These are phyloP conservation scores for Stephanodiscus triporus DNA, from an alignment of 108 stramenopile species.

Conservation along the genomic window DNA sequence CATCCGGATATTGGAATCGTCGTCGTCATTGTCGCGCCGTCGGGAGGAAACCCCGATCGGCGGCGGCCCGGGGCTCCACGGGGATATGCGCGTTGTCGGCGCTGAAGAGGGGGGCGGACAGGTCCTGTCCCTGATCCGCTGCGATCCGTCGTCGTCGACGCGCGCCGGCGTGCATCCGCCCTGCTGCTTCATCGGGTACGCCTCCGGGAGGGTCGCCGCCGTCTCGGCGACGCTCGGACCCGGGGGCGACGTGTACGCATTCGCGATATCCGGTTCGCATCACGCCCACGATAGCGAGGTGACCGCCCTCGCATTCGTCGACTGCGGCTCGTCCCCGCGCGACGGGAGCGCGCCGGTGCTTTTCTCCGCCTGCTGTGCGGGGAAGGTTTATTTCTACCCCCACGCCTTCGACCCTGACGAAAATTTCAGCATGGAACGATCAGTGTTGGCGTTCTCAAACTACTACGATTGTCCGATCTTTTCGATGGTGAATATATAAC, in stretches of 20 bases:
- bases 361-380: slow-evolving; percentile 27
- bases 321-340: not conserved
- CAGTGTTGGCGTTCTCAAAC: slow-evolving; percentile 30
- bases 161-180: slow-evolving; percentile 4
- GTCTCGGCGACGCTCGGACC: slow-evolving; percentile 25
- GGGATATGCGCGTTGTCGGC: slow-evolving; percentile 7
- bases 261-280: slow-evolving; percentile 13
- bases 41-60: not conserved
- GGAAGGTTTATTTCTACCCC: slow-evolving; percentile 32
- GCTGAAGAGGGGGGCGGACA: slow-evolving; percentile 37
- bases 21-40: not conserved
- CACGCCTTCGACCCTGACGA: slow-evolving; percentile 21
- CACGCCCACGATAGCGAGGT: slow-evolving; percentile 40
- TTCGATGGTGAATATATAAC: slow-evolving; percentile 2
- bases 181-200: slow-evolving; percentile 42
- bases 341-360: slow-evolving; percentile 1
- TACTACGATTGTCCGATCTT: slow-evolving; percentile 8
- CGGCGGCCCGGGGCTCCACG: not conserved
- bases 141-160: slow-evolving; percentile 19
- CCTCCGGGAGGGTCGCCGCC: slow-evolving; percentile 40
- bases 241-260: slow-evolving; percentile 13
- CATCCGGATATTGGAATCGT: slow-evolving; percentile 27
- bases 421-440: slow-evolving; percentile 25
- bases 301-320: slow-evolving; percentile 27
- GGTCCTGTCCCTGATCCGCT: slow-evolving; percentile 38